phyloP scores from a whole-genome alignment of 2,329 filamentous ascomycete genomes.

The Graphilbum fragrans region DNA sequence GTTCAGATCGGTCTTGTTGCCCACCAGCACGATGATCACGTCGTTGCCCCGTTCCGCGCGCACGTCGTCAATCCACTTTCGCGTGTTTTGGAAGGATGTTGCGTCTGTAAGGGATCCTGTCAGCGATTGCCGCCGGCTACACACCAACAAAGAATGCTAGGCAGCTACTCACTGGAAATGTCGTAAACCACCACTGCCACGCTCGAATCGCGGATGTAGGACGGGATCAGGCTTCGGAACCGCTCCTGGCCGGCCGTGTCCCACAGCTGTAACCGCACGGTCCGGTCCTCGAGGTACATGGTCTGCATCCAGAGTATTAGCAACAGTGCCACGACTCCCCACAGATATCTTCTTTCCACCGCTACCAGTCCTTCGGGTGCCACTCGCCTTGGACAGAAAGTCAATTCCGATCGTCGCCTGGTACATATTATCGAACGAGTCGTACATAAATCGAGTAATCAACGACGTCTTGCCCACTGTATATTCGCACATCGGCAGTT shows the following conservation, averaged over 20 bases:
- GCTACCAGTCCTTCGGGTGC: too few species aligned
- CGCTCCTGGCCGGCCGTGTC: slow-evolving; percentile 96
- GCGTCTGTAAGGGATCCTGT: slow-evolving; percentile 43
- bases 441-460: slow-evolving; percentile 99
- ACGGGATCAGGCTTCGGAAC: slow-evolving; percentile 93
- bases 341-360: neutral
- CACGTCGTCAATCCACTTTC: slow-evolving; percentile 99
- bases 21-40: slow-evolving; percentile 96
- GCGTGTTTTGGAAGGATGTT: slow-evolving; percentile 96
- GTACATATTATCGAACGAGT: slow-evolving; percentile 99
- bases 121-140: too few species aligned
- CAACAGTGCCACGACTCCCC: neutral
- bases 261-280: slow-evolving; percentile 94
- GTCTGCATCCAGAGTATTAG: slow-evolving; percentile 42
- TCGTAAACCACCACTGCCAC: slow-evolving; percentile 99
- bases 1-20: slow-evolving; percentile 98
- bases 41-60: slow-evolving; percentile 93
- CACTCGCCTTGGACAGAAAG: slow-evolving; percentile 83
- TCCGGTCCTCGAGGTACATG: slow-evolving; percentile 99
- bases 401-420: slow-evolving; percentile 99
- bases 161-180: slow-evolving; percentile 59
- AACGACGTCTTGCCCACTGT: slow-evolving; percentile 95
- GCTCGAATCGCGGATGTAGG: slow-evolving; percentile 95
- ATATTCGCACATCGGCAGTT: slow-evolving; percentile 2
- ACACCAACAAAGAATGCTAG: too few species aligned